phyloP scores from a whole-genome alignment of 345 rosid genomes.

The Geranium rotundifolium region DNA sequence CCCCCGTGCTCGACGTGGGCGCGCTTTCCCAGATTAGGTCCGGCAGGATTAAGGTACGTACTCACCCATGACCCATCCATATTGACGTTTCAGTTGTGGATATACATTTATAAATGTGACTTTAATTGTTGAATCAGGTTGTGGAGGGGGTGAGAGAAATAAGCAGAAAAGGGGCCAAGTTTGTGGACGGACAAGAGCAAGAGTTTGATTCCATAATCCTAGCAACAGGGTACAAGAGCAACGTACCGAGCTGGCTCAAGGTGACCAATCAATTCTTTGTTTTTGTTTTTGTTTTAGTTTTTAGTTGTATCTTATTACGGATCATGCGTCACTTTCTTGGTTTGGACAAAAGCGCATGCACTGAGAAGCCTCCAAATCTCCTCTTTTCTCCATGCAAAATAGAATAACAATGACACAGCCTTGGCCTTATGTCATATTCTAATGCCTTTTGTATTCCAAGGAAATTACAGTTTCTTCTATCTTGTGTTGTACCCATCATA shows the following conservation, averaged over 20 bases:
- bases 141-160: slow-evolving; percentile 20
- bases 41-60: slow-evolving; percentile 48
- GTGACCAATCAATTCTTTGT: slow-evolving; percentile 9
- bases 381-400: slow-evolving; percentile 29
- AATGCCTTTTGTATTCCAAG: neutral
- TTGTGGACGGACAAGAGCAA: slow-evolving; percentile 26
- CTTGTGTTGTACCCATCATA: neutral
- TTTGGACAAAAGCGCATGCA: slow-evolving; percentile 23
- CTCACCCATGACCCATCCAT: neutral
- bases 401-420: slow-evolving; percentile 15
- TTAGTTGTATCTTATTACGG: slow-evolving; percentile 28
- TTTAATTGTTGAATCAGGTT: slow-evolving; percentile 20
- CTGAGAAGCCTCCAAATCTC: slow-evolving; percentile 25
- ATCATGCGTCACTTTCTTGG: slow-evolving; percentile 32
- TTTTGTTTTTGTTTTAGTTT: slow-evolving; percentile 17
- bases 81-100: no score
- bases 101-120: no score
- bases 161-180: slow-evolving; percentile 27
- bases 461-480: neutral
- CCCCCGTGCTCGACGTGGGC: slow-evolving; percentile 63
- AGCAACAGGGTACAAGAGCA: slow-evolving; percentile 45
- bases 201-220: slow-evolving; percentile 30
- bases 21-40: slow-evolving; percentile 40
- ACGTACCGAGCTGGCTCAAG: slow-evolving; percentile 34
- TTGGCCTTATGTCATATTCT: slow-evolving; percentile 5